Evolutionary conservation across 371 early-diverging fungal genomes (phyloP).

Genomic region (Apophysomyces trapeziformis): DNA sequence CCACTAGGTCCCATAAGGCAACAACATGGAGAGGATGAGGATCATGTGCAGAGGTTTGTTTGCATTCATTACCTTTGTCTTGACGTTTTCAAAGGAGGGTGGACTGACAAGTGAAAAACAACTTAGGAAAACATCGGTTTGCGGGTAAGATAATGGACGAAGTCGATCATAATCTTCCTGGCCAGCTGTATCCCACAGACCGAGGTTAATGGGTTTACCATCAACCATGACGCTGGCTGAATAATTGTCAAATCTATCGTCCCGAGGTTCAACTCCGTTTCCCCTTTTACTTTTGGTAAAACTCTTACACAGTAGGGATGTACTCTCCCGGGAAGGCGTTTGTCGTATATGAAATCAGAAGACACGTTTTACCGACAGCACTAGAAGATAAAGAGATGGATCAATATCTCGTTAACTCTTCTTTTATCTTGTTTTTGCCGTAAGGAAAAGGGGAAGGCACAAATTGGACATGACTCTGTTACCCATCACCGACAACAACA

Average conservation of each 20-base stretch:
- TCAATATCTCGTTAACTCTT: too few relatives aligned
- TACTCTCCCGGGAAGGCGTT: slow-evolving; percentile 98
- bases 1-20: slow-evolving; percentile 64
- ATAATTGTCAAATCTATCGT: slow-evolving; percentile 91
- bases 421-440: too few relatives aligned
- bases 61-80: slow-evolving; percentile 64
- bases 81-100: slow-evolving; percentile 92
- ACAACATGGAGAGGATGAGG: not conserved
- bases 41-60: not conserved
- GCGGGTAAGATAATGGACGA: slow-evolving; percentile 93
- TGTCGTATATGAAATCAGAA: slow-evolving; percentile 94
- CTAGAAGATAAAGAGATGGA: slow-evolving; percentile 33
- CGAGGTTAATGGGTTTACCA: slow-evolving; percentile 93
- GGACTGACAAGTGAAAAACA: slow-evolving; percentile 90
- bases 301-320: slow-evolving; percentile 93
- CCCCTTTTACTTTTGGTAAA: not conserved
- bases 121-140: slow-evolving; percentile 92
- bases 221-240: slow-evolving; percentile 95
- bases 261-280: slow-evolving; percentile 12
- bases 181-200: slow-evolving; percentile 99
- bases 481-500: slow-evolving; percentile 10
- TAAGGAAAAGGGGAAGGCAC: not conserved
- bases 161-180: slow-evolving; percentile 98
- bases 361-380: slow-evolving; percentile 96
- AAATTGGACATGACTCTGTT: not conserved